A percentile compares a stretch with the other conserved stretches of the same genome.
Conservation (phyloP, 495 filamentous ascomycete genomes). For the Penicillium bovifimosum region DNA sequence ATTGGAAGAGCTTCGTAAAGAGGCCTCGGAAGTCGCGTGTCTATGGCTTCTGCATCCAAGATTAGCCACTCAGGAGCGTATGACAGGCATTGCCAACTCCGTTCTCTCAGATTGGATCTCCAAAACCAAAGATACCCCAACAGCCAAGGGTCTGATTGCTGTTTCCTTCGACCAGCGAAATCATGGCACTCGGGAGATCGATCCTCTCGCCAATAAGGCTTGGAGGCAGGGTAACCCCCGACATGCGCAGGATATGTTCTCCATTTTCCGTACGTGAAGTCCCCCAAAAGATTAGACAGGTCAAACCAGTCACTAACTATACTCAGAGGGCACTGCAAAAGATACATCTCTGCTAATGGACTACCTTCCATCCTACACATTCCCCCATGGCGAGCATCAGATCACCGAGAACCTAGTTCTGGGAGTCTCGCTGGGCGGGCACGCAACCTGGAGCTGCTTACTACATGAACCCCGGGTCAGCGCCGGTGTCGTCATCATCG, state of each 20-base stretch:
- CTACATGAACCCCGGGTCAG: slow-evolving; percentile 72
- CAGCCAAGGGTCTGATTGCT: slow-evolving; percentile 58
- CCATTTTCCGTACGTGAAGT: slow-evolving; percentile 46
- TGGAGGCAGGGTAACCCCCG: slow-evolving; percentile 76
- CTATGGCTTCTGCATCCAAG: slow-evolving; percentile 87
- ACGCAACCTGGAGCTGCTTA: slow-evolving; percentile 78
- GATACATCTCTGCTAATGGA: slow-evolving; percentile 71
- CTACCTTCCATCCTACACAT: slow-evolving; percentile 69
- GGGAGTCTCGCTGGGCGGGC: slow-evolving; percentile 82
- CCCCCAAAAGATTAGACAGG: neutral
- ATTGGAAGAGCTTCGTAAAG: slow-evolving; percentile 58
- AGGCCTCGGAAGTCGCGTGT: slow-evolving; percentile 53
- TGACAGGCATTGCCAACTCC: slow-evolving; percentile 55
- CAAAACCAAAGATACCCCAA: slow-evolving; percentile 18
- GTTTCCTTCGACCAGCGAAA: slow-evolving; percentile 87
- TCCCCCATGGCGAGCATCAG: slow-evolving; percentile 43
- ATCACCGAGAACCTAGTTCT: slow-evolving; percentile 69
- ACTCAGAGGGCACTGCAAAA: slow-evolving; percentile 60
- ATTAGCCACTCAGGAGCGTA: slow-evolving; percentile 58
- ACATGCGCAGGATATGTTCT: slow-evolving; percentile 89
- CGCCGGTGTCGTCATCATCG: slow-evolving; percentile 73
- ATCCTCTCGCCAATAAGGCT: slow-evolving; percentile 55
- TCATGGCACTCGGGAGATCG: slow-evolving; percentile 68
- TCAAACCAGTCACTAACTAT: neutral
- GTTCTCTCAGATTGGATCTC: slow-evolving; percentile 57